Evolutionary conservation across 1,284 basidiomycete species (phyloP), one percentile per base, ranked within the genome.

Genomic region (Moesziomyces antarcticus): DNA sequence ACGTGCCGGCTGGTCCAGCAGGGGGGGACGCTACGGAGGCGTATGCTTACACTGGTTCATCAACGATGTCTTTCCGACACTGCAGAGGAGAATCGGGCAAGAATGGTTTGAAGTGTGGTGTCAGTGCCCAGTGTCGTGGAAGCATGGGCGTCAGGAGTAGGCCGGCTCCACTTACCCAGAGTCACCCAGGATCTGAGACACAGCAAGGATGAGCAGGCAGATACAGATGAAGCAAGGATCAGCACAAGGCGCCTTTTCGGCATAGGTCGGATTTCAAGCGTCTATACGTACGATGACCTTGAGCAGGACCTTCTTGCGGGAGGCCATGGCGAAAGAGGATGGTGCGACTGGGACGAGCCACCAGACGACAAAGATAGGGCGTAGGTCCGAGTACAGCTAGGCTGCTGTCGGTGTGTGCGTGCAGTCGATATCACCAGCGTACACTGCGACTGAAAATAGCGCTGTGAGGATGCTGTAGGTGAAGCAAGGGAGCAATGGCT

Each of bases 61-160:
- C 81, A 99, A 90, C 44, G 96, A 99, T 50, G 96, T 99, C 91
- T 99, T 99, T 55, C 96, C 97, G 85, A 99, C 97, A 68, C 96
- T 50, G 35, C 21, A 44, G 10, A 43, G 42, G 4, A 22, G 14
- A 10, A 20, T 0, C 9, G 9, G 22, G 9, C 43, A 21, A 82
- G n/a, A 8, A 16, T n/a, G 37, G 18, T 8, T 13, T 1, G 10
- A 10, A 30, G 27, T 13, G 49, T 11, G 18, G 37, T 25, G 22
- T 18, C 16, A 54, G 35, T 44, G 0, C 13, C 3, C 43, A 20
- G 20, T 20, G 43, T 21, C 20, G 5, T 20, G 2, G 22, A 22
- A n/a, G n/a, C n/a, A n/a, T n/a, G n/a, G n/a, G n/a, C n/a, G n/a
- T n/a, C n/a, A n/a, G n/a, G n/a, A n/a, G n/a, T n/a, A n/a, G n/a